phyloP scores from a whole-genome alignment of 2,329 filamentous ascomycete species.

The Torrubiellomyces zombiae region DNA sequence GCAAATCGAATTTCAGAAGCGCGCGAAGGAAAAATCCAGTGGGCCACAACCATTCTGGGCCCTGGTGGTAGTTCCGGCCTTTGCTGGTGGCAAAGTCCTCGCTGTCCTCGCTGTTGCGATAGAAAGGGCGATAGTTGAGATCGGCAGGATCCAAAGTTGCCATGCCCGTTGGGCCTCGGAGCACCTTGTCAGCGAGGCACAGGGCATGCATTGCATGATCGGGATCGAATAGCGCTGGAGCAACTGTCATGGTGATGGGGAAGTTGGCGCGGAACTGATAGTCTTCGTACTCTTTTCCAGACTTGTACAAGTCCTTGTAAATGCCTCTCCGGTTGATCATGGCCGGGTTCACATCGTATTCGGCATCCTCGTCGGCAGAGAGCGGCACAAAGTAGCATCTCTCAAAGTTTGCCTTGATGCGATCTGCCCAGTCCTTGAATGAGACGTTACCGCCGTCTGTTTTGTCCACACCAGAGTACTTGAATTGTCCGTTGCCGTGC shows the following conservation, averaged over 20 bases:
- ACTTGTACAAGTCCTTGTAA: constrained; percentile 93
- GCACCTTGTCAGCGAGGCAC: constrained; percentile 57
- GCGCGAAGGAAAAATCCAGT: constrained; percentile 90
- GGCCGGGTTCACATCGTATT: constrained; percentile 64
- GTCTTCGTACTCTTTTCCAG: constrained; percentile 91
- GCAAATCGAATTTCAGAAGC: constrained; percentile 75
- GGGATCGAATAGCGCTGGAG: constrained; percentile 70
- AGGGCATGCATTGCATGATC: constrained; percentile 66
- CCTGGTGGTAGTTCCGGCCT: constrained; percentile 94
- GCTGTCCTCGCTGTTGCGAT: constrained; percentile 88
- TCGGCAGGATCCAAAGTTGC: constrained; percentile 86
- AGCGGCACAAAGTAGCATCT: constrained; percentile 75
- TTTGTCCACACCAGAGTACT: constrained; percentile 55
- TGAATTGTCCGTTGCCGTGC: constrained; percentile 50
- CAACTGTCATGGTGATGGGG: constrained; percentile 86
- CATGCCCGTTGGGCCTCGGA: constrained; percentile 85
- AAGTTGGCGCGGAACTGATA: constrained; percentile 94
- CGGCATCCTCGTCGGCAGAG: constrained; percentile 48
- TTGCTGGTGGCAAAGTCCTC: constrained; percentile 83
- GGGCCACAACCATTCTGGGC: constrained; percentile 96
- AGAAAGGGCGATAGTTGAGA: constrained; percentile 85
- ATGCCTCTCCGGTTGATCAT: constrained; percentile 85
- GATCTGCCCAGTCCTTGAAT: constrained; percentile 61
- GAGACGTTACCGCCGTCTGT: constrained; percentile 43
- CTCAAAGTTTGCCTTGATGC: constrained; percentile 78